Conservation (phyloP, 192 early-diverging fungal species). For the Coemansia sp. region DNA sequence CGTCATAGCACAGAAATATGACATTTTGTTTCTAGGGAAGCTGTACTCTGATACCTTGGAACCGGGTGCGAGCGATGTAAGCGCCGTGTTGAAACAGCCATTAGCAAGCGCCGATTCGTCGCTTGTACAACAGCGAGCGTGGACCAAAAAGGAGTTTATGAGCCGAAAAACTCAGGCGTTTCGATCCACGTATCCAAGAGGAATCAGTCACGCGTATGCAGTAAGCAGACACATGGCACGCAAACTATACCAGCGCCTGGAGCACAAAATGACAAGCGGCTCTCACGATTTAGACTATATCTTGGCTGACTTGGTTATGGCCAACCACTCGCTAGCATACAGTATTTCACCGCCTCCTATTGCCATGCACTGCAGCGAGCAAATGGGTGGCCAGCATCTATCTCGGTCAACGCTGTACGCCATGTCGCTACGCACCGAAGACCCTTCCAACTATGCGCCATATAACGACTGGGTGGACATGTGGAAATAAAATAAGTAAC, state of each 20-base stretch:
- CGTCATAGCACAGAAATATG: neutral
- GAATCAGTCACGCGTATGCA: slow-evolving; percentile 26
- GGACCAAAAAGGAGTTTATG: slow-evolving; percentile 17
- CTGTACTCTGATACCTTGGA: slow-evolving; percentile 19
- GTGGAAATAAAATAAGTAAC: slow-evolving; percentile 5
- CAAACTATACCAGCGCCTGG: slow-evolving; percentile 12
- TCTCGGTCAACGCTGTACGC: slow-evolving; percentile 17
- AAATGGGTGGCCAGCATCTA: slow-evolving; percentile 13
- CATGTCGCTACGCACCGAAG: slow-evolving; percentile 20
- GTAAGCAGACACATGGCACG: slow-evolving; percentile 20
- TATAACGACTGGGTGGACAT: slow-evolving; percentile 17
- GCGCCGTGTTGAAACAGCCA: slow-evolving; percentile 16
- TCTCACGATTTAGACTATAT: slow-evolving; percentile 27
- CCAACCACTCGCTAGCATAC: slow-evolving; percentile 17
- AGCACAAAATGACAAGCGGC: slow-evolving; percentile 15
- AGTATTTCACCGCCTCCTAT: slow-evolving; percentile 39
- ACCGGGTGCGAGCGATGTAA: slow-evolving; percentile 1
- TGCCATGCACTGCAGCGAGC: slow-evolving; percentile 1
- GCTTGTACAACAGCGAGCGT: slow-evolving; percentile 6
- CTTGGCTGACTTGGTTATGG: slow-evolving; percentile 30
- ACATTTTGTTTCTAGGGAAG: slow-evolving; percentile 32
- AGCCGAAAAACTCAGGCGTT: slow-evolving; percentile 4
- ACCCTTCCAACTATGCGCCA: slow-evolving; percentile 24
- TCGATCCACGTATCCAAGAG: slow-evolving; percentile 21
- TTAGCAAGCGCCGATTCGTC: neutral